Conservation (phyloP, 2,329 filamentous ascomycete species). For the Microcera coccophila region DNA sequence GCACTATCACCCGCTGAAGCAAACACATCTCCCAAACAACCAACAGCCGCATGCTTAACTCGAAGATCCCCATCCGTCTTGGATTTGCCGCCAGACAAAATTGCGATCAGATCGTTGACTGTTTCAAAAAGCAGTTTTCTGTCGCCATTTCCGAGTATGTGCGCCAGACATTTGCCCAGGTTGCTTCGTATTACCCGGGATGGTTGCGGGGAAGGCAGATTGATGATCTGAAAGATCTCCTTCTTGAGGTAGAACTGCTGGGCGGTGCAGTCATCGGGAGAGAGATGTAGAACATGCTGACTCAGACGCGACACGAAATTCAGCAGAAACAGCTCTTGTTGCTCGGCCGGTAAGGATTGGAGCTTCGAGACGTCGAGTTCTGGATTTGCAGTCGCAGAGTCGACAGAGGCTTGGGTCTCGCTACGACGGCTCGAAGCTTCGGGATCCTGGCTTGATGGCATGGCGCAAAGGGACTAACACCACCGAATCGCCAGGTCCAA, state of each 20-base stretch:
- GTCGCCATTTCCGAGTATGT: constrained; percentile 80
- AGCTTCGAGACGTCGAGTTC: constrained; percentile 90
- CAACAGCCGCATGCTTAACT: constrained; percentile 80
- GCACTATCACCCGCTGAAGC: constrained; percentile 91
- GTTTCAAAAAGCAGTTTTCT: constrained; percentile 91
- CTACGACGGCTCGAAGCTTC: constrained; percentile 31
- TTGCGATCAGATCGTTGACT: constrained; percentile 77
- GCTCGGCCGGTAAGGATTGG: constrained; percentile 82
- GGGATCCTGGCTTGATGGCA: constrained; percentile 37
- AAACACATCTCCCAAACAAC: constrained; percentile 85
- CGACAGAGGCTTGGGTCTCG: constrained; percentile 31
- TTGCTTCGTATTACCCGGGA: constrained; percentile 89
- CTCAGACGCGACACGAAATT: constrained; percentile 81
- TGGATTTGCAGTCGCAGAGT: constrained; percentile 52
- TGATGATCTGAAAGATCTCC: constrained; percentile 90
- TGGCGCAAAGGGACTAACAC: constrained; percentile 20
- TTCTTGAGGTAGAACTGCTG: constrained; percentile 92
- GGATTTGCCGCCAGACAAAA: constrained; percentile 69
- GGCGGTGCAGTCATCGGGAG: constrained; percentile 74
- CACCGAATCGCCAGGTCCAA: constrained; percentile 16
- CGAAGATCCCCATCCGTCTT: constrained; percentile 72
- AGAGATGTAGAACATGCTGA: constrained; percentile 71
- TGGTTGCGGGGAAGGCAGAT: constrained; percentile 75
- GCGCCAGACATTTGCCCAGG: constrained; percentile 76
- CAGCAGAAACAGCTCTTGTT: constrained; percentile 91